phyloP scores from a whole-genome alignment of 2,329 filamentous ascomycete species.

The Beauveria sp. region DNA sequence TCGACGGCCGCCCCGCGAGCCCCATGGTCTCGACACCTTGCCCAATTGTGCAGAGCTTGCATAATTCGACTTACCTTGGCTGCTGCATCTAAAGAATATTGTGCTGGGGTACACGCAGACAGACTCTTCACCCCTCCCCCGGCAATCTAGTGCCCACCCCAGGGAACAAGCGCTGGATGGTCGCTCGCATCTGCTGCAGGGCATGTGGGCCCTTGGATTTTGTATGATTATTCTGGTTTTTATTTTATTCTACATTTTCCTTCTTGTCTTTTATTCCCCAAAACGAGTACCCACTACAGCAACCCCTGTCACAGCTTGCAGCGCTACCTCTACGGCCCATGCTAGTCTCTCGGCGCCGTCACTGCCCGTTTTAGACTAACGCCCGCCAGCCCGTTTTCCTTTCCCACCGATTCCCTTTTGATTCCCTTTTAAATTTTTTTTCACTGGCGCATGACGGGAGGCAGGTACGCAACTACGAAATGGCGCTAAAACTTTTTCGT shows the following conservation, averaged over 20 bases:
- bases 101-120: neutral
- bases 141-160: slow-evolving; percentile 10
- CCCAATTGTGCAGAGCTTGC: neutral
- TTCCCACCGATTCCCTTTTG: neutral
- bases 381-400: neutral
- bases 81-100: neutral
- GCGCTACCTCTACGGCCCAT: neutral
- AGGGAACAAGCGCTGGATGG: neutral
- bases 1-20: neutral
- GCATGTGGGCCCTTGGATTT: slow-evolving; percentile 2
- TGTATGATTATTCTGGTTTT: neutral
- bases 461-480: slow-evolving; percentile 7
- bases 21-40: neutral
- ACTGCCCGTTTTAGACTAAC: slow-evolving; percentile 1
- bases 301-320: neutral
- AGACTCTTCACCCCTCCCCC: neutral
- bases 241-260: neutral
- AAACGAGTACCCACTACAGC: neutral
- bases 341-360: neutral
- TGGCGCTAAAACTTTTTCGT: slow-evolving; percentile 8
- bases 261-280: neutral
- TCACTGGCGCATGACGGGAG: slow-evolving; percentile 6
- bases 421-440: neutral
- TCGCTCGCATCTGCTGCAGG: slow-evolving; percentile 3
- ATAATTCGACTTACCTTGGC: neutral